Evolutionary conservation across 73 alveolate species (phyloP), one percentile per base, ranked within the genome.

Genomic region (Paramecium pentaurelia): DNA sequence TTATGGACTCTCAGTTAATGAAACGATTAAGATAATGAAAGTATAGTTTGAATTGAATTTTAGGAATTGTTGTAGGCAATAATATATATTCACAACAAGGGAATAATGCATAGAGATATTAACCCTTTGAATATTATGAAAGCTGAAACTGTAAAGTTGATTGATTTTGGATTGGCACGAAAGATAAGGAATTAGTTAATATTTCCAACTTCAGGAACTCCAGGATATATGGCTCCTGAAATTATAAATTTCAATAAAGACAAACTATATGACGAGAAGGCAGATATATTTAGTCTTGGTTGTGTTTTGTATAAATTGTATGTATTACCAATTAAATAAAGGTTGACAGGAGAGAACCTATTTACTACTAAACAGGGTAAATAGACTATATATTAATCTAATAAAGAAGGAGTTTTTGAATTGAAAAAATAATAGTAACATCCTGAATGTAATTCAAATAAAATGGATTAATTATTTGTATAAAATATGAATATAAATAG

Each of bases 201-300:
- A 47, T 54, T 54, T 49, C 90, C 83, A 36, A 95, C 97, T 42
- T 93, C 96, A 88, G 97, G 97, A 14, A 95, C 97, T 10, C 97
- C 97, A 7, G 97, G 97, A 28, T 95, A 95, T 73, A 95, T 95
- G 97, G 97, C 97, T 27, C 97, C 97, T 3, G 97, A 95, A 75
- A 96, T 95, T 11, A 92, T 95, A 7, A 71, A 92, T 89, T 40
- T 89, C 25, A 83, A 44, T 83, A 89, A 89, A 40, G 88, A 32
- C 28, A 54, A 54, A 54, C 36, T 10, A 4, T 75, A 75, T 18
- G 88, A 75, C n/a, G 88, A 75, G 49, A 75, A 40, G 25, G 88
- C 88, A 4, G 88, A 75, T 20, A 37, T 75, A 4, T 75, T 32
- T 37, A 37, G 68, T 14, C 32, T 75, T n/a, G 88, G 88, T 75